phyloP scores from a whole-genome alignment of 108 stramenopile species.

The Nitzschia sp. region DNA sequence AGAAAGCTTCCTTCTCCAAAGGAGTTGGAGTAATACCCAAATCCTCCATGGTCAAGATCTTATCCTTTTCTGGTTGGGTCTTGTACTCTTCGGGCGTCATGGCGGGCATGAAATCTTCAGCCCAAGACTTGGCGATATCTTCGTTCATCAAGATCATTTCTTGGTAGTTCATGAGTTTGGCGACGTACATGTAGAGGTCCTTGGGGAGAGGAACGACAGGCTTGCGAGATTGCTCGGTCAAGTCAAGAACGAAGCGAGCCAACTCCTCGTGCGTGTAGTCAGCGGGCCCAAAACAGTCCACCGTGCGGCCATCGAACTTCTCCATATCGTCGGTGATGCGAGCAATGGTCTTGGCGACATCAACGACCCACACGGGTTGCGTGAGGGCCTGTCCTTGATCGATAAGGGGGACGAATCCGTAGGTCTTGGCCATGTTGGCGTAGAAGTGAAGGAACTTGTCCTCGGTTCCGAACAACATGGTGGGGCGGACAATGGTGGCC shows the following conservation, averaged over 20 bases:
- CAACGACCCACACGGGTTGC: conserved; percentile 92
- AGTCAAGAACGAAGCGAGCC: conserved; percentile 88
- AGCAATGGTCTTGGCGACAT: conserved; percentile 88
- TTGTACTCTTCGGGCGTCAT: conserved; percentile 67
- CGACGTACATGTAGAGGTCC: conserved; percentile 45
- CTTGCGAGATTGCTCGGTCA: conserved; percentile 62
- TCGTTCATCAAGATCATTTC: conserved; percentile 69
- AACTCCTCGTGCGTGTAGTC: conserved; percentile 93
- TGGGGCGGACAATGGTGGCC: conserved; percentile 92
- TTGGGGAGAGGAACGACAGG: conserved; percentile 67
- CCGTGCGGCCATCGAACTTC: conserved; percentile 80
- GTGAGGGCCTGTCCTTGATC: conserved; percentile 83
- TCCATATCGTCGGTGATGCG: conserved; percentile 71
- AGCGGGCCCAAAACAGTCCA: conserved; percentile 90
- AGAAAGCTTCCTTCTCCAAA: conserved; percentile 87
- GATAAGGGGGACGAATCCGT: conserved; percentile 74
- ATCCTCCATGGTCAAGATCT: conserved; percentile 82
- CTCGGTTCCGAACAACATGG: conserved; percentile 92
- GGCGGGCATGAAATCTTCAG: conserved; percentile 73
- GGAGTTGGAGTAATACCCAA: conserved; percentile 76
- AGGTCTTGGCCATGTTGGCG: conserved; percentile 67
- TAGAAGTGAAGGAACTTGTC: conserved; percentile 92
- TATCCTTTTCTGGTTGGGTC: conserved; percentile 40
- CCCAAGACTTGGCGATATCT: conserved; percentile 76
- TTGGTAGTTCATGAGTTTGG: conserved; percentile 56